These are phyloP conservation scores for Scutellospora calospora DNA, from an alignment of 371 early-diverging fungal genomes.

Conservation along the genomic window DNA sequence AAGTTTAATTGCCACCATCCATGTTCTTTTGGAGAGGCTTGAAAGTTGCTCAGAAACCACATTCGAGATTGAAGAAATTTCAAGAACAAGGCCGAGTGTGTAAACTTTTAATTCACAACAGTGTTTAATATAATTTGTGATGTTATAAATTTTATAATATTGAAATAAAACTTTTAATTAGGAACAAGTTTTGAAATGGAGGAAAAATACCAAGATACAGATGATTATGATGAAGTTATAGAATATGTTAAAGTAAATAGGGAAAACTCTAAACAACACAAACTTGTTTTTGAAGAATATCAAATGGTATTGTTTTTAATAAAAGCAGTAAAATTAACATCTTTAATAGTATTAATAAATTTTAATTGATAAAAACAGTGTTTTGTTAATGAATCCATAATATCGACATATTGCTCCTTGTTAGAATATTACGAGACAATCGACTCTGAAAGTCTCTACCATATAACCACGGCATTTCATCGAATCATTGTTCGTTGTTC, in stretches of 20 bases:
- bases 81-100: not conserved
- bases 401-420: not conserved
- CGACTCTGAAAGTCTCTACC: not conserved
- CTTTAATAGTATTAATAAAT: not conserved
- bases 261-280: not conserved
- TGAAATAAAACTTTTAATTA: not conserved
- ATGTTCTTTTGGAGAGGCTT: slow-evolving; percentile 8
- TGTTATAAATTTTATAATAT: not conserved
- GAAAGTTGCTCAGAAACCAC: not conserved
- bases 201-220: not conserved
- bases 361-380: not conserved
- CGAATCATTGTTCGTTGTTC: not conserved
- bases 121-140: not conserved
- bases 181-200: not conserved
- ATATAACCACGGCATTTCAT: not conserved
- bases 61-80: not conserved
- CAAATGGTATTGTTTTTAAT: not conserved
- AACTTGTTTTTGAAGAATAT: not conserved
- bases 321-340: not conserved
- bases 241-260: not conserved
- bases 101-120: not conserved
- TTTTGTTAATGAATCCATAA: not conserved
- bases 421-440: not conserved
- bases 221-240: not conserved
- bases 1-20: not conserved